Base-by-base conservation (phyloP, 2,329 filamentous ascomycete species). In the Metarhizium sp. region DNA sequence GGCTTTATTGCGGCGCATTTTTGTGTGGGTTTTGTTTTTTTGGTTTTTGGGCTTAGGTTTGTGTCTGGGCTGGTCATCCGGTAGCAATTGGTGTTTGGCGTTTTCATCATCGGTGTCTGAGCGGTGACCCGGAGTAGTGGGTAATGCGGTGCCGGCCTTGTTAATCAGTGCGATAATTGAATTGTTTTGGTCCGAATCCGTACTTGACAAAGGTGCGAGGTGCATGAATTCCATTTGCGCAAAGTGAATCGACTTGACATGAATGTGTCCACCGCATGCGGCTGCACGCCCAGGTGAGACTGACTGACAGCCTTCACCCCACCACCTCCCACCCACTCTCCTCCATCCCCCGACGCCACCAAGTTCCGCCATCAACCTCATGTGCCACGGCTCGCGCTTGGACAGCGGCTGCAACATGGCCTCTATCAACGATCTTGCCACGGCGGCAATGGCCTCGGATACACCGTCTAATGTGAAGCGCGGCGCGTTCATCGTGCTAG, bases 401-500 rank as follows among this genome's bases (percentile, higher is more conserved):
- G 11, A 30, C 6, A 30, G 32, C 25, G 6, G 11, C 45, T 20
- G 2, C 18, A 30, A 29, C 3, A 73, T 77, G 75, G 67, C 74
- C 38, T 78, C 76, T 6, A 78, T 78, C 57, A 77, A 76, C 60
- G 75, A 79, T 55, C 70, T 78, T 42, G 76, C 75, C 20, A 73
- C 73, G 20, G 76, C 75, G 51, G 76, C 75, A 38, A 76, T 75
- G 29, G 73, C 74, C 40, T 72, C 73, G 64, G 50, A 63, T 63
- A 58, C 60, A 59, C 51, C 55, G 52, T 49, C 20, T 34, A 36
- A 11, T 42, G 51, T 4, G n/a, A 52, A 30, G 13, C 46, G 86
- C 50, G 91, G 91, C 50, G 83, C 85, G 13, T 80, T 96, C 36
- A 81, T 96, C 53, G 87, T 92, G 4, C 82, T 96, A 55, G 92